Base-by-base conservation (phyloP, 78 protist species). In the Dictyostelium purpureum region DNA sequence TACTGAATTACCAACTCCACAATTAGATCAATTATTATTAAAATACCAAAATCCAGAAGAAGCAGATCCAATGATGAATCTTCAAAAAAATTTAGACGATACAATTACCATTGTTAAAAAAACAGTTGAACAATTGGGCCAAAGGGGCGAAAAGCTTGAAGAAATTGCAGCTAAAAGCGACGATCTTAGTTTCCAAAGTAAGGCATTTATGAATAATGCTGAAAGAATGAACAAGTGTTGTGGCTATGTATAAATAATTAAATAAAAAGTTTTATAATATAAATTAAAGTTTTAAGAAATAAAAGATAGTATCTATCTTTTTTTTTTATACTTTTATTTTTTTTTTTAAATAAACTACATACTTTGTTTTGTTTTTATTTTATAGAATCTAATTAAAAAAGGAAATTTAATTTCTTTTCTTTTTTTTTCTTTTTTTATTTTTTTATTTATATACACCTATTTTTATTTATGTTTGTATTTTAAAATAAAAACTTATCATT, bases 171-270 rank as follows among this genome's bases (percentile, higher is more conserved):
- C 71, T 37, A 90, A 90, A 49, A 70, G 79, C 61, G 81, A 90
- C 31, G 94, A 90, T 70, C 47, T 90, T 4, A 61, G 79, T 56
- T 79, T 81, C 76, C 88, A 81, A 51, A 49, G 74, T 28, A 90
- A 90, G 42, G 94, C 89, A 5, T 90, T 90, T 47, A 73, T 90
- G 82, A 28, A 61, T 2, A 73, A 81, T 43, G 87, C 94, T n/a
- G 82, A 90, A 75, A 77, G 82, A 35, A 67, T 90, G 89, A 90
- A 90, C 40, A 90, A 81, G 49, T 90, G 94, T 75, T 90, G 94
- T 81, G 35, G 79, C 21, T 81, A 81, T 28, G 35, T 90, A 40
- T 90, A 90, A 21, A 40, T 16, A 21, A 70, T 56, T 26, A 31
- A 19, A 9, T 56, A 56, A 19, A 56, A 1, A 56, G 6, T 56